phyloP scores from a whole-genome alignment of 2,329 filamentous ascomycete species.

The Sclerotiophoma versabilis region DNA sequence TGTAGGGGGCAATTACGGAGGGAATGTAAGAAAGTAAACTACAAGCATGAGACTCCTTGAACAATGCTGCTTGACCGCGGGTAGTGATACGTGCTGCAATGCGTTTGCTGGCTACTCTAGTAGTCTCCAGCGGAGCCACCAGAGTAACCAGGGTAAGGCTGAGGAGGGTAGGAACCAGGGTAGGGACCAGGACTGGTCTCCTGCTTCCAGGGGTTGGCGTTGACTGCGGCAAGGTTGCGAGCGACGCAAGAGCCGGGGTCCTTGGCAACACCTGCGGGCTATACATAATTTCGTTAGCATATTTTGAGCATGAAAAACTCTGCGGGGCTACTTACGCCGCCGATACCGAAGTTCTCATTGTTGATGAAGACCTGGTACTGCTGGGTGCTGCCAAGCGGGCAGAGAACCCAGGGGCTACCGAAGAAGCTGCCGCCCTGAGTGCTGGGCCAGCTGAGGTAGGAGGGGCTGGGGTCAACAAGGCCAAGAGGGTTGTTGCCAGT shows the following conservation, averaged over 20 bases:
- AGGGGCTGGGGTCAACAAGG: conserved; percentile 28
- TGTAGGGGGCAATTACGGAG: conserved; percentile 22
- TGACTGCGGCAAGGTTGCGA: conserved; percentile 26
- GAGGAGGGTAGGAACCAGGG: conserved; percentile 14
- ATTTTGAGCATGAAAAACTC: background rate
- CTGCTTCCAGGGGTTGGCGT: conserved; percentile 27
- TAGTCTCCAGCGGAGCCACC: background rate
- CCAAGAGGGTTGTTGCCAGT: conserved; percentile 38
- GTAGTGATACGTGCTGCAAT: conserved; percentile 14
- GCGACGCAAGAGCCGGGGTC: conserved; percentile 6
- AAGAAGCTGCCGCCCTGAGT: conserved; percentile 24
- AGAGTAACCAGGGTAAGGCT: conserved; percentile 6
- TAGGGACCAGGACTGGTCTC: conserved; percentile 9
- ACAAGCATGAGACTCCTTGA: conserved; percentile 16
- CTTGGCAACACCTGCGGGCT: conserved; percentile 26
- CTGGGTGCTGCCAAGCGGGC: conserved; percentile 29
- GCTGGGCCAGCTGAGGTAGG: conserved; percentile 39
- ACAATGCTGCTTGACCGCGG: conserved; percentile 20
- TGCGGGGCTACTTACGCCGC: conserved; percentile 13
- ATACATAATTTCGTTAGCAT: background rate
- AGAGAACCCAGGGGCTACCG: conserved; percentile 27
- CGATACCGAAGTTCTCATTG: conserved; percentile 30
- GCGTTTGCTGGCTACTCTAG: background rate
- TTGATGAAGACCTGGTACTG: conserved; percentile 41
- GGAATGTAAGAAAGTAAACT: conserved; percentile 21